Evolutionary conservation across 2,329 filamentous ascomycete species (phyloP).

Genomic region (Neofusicoccum ribis): DNA sequence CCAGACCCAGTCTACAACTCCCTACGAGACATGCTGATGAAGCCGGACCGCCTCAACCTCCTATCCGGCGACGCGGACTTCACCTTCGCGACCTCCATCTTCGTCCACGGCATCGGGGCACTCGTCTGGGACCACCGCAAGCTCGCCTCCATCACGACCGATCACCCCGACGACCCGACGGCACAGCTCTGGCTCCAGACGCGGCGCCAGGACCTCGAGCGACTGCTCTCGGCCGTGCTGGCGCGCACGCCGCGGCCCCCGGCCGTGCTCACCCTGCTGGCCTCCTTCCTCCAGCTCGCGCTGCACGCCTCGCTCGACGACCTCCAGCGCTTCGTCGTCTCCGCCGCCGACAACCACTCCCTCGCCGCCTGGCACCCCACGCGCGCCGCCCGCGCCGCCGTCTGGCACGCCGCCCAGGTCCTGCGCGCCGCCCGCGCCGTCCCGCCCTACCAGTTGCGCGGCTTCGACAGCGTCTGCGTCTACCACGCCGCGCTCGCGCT

Average conservation of each 20-base stretch:
- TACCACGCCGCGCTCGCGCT: constrained; percentile 68
- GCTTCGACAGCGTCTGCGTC: constrained; percentile 67
- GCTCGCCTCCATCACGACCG: constrained; percentile 1
- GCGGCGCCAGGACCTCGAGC: constrained; percentile 22
- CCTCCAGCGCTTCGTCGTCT: constrained; percentile 59
- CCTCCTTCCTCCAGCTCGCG: constrained; percentile 61
- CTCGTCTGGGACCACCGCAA: constrained; percentile 9
- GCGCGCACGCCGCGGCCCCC: constrained; percentile 50
- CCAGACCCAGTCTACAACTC: constrained; percentile 19
- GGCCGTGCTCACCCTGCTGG: constrained; percentile 29
- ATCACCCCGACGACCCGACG: constrained; percentile 20
- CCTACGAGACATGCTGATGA: neutral
- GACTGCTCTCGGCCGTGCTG: neutral
- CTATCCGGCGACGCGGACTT: constrained; percentile 53
- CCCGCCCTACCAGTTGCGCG: constrained; percentile 56
- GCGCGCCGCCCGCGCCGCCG: constrained; percentile 56
- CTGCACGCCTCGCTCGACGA: constrained; percentile 66
- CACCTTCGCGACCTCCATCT: constrained; percentile 40
- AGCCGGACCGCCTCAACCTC: constrained; percentile 24
- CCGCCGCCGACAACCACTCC: constrained; percentile 55
- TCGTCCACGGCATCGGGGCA: constrained; percentile 1
- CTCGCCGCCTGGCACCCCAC: constrained; percentile 60
- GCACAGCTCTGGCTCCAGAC: constrained; percentile 25
- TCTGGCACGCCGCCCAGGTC: constrained; percentile 70
- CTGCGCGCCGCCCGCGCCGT: constrained; percentile 59